Evolutionary conservation across 768 basidiomycete species (phyloP).

Genomic region (Rhizopogon sp.): DNA sequence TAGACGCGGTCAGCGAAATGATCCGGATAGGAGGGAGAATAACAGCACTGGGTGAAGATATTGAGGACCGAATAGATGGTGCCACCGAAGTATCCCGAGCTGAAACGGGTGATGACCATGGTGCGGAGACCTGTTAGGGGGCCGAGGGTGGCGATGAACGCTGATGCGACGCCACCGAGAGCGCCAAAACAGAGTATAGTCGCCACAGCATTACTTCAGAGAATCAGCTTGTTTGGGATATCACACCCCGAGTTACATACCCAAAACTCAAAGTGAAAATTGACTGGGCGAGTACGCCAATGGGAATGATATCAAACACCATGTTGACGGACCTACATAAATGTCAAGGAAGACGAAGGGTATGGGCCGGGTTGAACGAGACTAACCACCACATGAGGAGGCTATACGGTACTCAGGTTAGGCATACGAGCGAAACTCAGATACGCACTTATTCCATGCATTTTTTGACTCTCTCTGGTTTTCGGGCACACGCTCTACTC

Average conservation of each 20-base stretch:
- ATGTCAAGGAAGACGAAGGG: too few species aligned
- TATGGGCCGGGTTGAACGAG: too few species aligned
- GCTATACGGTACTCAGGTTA: slow-evolving; percentile 15
- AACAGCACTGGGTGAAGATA: slow-evolving; percentile 41
- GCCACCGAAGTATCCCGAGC: slow-evolving; percentile 44
- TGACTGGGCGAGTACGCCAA: slow-evolving; percentile 44
- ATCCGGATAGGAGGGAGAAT: not conserved
- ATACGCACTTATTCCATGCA: slow-evolving; percentile 38
- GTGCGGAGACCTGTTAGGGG: slow-evolving; percentile 49
- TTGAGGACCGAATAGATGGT: slow-evolving; percentile 48
- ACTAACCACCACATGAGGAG: slow-evolving; percentile 42
- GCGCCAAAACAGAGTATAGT: slow-evolving; percentile 42
- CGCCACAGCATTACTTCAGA: slow-evolving; percentile 36
- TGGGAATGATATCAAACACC: slow-evolving; percentile 43
- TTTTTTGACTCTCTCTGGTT: slow-evolving; percentile 40
- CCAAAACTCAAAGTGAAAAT: slow-evolving; percentile 44
- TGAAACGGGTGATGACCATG: slow-evolving; percentile 47
- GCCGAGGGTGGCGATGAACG: slow-evolving; percentile 51
- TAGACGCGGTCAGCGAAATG: slow-evolving; percentile 7
- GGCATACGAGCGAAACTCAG: not conserved
- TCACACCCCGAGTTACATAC: slow-evolving; percentile 18
- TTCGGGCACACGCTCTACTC: slow-evolving; percentile 51
- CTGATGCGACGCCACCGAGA: slow-evolving; percentile 35
- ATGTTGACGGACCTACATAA: slow-evolving; percentile 40
- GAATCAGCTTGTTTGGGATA: not conserved